Conservation (phyloP, 176 grass and related monocot species). For the Poa annua region DNA sequence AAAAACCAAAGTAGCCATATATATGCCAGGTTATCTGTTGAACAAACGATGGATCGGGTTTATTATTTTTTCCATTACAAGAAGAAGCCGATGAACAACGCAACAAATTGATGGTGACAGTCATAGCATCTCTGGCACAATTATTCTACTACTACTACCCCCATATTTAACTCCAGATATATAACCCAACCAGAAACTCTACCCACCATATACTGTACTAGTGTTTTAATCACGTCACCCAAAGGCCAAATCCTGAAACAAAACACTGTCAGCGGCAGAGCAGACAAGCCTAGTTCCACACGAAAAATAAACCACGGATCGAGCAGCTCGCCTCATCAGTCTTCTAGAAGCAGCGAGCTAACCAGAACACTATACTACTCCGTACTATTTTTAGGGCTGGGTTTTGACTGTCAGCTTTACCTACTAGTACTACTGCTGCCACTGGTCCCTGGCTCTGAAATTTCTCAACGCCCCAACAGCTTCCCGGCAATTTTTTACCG, state of each 20-base stretch:
- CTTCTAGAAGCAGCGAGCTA: too few species aligned
- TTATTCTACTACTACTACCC: neutral
- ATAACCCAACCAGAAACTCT: neutral
- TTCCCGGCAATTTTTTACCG: conserved; percentile 49
- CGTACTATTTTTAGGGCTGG: neutral
- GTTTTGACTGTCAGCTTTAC: too few species aligned
- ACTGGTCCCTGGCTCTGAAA: neutral
- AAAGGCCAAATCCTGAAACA: too few species aligned
- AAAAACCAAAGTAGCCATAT: too few species aligned
- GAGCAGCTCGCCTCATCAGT: too few species aligned
- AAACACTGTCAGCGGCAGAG: neutral
- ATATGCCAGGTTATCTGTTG: neutral
- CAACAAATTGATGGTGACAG: neutral
- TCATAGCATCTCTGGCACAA: neutral
- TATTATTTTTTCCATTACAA: too few species aligned
- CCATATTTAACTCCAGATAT: neutral
- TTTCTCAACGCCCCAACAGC: conserved; percentile 1
- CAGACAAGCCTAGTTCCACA: neutral
- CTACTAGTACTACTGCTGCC: too few species aligned
- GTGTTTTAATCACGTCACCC: neutral
- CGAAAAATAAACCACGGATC: neutral
- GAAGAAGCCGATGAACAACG: neutral
- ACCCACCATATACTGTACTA: neutral
- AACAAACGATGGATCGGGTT: neutral
- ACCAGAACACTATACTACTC: neutral